Evolutionary conservation across 257 asterid species (phyloP).

Genomic region (Verbascum thapsus): DNA sequence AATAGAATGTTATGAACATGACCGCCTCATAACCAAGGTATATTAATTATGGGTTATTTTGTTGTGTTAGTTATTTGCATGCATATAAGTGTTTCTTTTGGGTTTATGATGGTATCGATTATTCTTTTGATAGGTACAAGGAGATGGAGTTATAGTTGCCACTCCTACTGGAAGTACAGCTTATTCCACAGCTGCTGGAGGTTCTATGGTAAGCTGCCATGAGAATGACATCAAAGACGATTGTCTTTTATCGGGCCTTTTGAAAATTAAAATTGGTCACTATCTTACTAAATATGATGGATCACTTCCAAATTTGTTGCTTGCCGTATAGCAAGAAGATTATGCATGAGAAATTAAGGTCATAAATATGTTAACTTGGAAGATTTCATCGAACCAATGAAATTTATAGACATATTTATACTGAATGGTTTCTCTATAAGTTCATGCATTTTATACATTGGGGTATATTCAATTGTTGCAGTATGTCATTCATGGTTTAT

Average conservation of each 20-base stretch:
- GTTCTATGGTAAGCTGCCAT: conserved; percentile 80
- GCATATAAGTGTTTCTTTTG: conserved; percentile 14
- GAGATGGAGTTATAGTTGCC: conserved; percentile 98
- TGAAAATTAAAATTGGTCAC: not conserved
- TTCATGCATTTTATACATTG: conserved; percentile 5
- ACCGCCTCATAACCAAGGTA: conserved; percentile 98
- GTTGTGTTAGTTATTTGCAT: not conserved
- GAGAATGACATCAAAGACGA: conserved; percentile 6
- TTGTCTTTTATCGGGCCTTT: conserved; percentile 13
- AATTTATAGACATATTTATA: not conserved
- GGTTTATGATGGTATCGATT: conserved; percentile 22
- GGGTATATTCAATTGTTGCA: not conserved
- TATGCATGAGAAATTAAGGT: conserved; percentile 23
- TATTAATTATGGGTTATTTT: no score
- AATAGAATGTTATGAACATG: conserved; percentile 95
- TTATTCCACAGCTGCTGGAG: conserved; percentile 98
- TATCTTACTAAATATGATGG: not conserved
- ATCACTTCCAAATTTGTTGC: conserved; percentile 1
- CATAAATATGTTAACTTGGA: not conserved
- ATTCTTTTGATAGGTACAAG: conserved; percentile 77
- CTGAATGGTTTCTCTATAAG: not conserved
- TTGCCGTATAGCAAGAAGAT: conserved; percentile 5
- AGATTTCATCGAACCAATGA: conserved; percentile 5
- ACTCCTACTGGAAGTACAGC: conserved; percentile 99
- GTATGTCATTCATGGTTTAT: conserved; percentile 4